phyloP scores from a whole-genome alignment of 2,329 filamentous ascomycete species.

The Penicillium sp. region DNA sequence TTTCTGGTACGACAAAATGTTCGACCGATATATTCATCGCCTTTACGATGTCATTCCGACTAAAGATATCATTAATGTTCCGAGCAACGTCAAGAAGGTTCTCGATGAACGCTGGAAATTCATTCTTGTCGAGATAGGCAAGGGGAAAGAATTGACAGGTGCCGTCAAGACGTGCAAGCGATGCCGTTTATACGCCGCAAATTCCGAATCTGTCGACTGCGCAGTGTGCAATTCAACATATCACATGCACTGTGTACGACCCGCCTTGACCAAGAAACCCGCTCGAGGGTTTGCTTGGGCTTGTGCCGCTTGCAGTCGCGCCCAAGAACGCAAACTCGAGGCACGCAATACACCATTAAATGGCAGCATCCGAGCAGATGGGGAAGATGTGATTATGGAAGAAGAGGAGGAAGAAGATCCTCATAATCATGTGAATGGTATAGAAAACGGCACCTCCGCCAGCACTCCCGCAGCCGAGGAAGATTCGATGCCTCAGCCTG shows the following conservation, averaged over 20 bases:
- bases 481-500: constrained; percentile 56
- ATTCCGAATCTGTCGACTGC: constrained; percentile 95
- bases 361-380: constrained; percentile 52
- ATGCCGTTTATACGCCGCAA: constrained; percentile 87
- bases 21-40: constrained; percentile 96
- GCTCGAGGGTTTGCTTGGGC: constrained; percentile 98
- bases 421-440: constrained; percentile 49
- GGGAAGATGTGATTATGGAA: constrained; percentile 63
- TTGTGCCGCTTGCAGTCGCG: constrained; percentile 90
- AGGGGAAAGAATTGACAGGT: constrained; percentile 91
- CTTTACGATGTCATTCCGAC: constrained; percentile 97
- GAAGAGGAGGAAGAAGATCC: constrained; percentile 69
- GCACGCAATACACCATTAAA: constrained; percentile 79
- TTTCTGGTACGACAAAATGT: constrained; percentile 97
- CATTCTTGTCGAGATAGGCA: constrained; percentile 88
- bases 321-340: constrained; percentile 90
- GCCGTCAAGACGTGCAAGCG: constrained; percentile 95
- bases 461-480: constrained; percentile 61
- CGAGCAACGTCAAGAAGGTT: constrained; percentile 89
- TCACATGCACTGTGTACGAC: constrained; percentile 96
- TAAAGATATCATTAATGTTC: constrained; percentile 89
- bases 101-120: constrained; percentile 96
- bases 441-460: constrained; percentile 57
- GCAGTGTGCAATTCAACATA: constrained; percentile 93
- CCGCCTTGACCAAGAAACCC: constrained; percentile 89